Evolutionary conservation across 2,329 filamentous ascomycete genomes (phyloP), one percentile per base, ranked within the genome.

Genomic region (Fusarium napiforme): DNA sequence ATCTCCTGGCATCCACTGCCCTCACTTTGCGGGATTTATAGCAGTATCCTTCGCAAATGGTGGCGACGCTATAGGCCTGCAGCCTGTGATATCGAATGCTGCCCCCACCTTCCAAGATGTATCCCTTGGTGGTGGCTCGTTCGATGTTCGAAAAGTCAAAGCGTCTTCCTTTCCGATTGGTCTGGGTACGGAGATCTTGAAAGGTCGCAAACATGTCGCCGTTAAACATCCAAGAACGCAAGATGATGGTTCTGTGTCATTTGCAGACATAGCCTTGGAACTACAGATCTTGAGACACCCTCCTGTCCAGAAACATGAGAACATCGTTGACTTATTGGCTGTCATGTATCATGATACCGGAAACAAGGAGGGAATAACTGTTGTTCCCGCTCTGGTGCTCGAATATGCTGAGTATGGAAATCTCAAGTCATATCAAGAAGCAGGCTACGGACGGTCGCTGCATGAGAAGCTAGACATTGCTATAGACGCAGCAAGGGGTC

Each of bases 1-100:
- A n/a, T 19, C 59, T 15, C 23, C 23, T 14, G 59, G 49, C 1
- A 58, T 40, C 30, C 34, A 39, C 26, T 62, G 60, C 8, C 60
- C 52, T 39, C 52, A 46, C 42, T 62, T 62, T 62, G 60, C 60
- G 60, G 60, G 60, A 23, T 62, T 59, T 39, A 59, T 62, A 19
- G 60, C 60, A 39, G 60, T 39, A 32, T 59, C 32, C 18, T 34
- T 62, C 30, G 40, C 60, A 16, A 21, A 34, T 11, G 52, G 26
- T 4, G 4, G 32, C 10, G 11, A 62, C n/a, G 18, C 5, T 6
- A 12, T 46, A 7, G 60, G 52, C 12, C 16, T 62, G 5, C 52
- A 59, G 18, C 52, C 60, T 26, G 60, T 62, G 7, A 62, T 62
- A 23, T 45, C 60, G 8, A 59, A 62, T 18, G 43, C 60, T 4